These are phyloP conservation scores for Beauveria varroae DNA, from an alignment of 2,329 filamentous ascomycete species.

Conservation along the genomic window DNA sequence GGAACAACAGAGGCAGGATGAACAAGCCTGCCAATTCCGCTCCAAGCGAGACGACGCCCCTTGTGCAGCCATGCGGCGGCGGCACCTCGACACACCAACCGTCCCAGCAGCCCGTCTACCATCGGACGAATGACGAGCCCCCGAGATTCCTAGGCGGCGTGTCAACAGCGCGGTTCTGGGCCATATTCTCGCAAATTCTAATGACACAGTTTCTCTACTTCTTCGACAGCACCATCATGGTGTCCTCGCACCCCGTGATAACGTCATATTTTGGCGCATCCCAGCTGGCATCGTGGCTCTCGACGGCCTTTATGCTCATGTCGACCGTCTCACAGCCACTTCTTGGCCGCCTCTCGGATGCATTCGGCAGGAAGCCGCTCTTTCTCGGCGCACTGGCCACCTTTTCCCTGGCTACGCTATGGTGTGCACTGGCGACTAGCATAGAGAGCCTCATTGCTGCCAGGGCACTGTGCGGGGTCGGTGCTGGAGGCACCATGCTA, in stretches of 20 bases:
- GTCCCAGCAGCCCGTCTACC: neutral
- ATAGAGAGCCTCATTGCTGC: conserved; percentile 50
- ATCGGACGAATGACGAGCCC: neutral
- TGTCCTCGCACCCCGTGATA: conserved; percentile 71
- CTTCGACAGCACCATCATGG: conserved; percentile 78
- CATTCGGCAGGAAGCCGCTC: conserved; percentile 58
- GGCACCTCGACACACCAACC: neutral
- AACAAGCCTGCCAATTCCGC: neutral
- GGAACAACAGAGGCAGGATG: neutral
- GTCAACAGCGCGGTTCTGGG: conserved; percentile 47
- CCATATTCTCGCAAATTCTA: conserved; percentile 53
- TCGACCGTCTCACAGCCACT: conserved; percentile 70
- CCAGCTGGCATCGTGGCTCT: conserved; percentile 76
- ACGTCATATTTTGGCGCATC: conserved; percentile 72
- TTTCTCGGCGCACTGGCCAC: conserved; percentile 56
- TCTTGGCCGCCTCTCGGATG: conserved; percentile 66
- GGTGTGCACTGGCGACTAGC: conserved; percentile 60
- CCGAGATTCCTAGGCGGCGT: conserved; percentile 35
- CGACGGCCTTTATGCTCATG: conserved; percentile 69
- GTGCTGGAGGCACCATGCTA: conserved; percentile 63
- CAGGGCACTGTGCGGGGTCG: conserved; percentile 49
- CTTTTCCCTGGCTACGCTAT: conserved; percentile 58
- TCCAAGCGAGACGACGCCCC: neutral
- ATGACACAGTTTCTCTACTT: conserved; percentile 49
- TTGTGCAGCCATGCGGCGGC: neutral